phyloP scores from a whole-genome alignment of 441 rosid genomes.

The Gossypium trilobum region DNA sequence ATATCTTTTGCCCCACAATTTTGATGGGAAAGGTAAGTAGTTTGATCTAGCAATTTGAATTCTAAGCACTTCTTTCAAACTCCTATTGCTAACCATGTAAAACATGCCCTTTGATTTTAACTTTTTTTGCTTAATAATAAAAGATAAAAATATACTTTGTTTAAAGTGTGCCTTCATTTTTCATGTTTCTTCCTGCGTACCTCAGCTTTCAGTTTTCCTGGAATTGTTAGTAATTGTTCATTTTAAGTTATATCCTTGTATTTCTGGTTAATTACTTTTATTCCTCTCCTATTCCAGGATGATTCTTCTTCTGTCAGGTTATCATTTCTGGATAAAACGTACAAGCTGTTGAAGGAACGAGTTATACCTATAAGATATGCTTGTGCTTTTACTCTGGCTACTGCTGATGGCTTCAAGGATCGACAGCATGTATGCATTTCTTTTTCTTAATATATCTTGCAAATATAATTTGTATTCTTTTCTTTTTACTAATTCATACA shows the following conservation, averaged over 20 bases:
- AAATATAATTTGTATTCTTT: background rate
- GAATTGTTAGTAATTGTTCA: background rate
- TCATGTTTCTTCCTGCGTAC: background rate
- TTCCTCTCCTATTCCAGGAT: conserved; percentile 48
- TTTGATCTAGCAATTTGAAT: conserved; percentile 4
- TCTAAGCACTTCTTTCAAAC: background rate
- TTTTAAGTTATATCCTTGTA: background rate
- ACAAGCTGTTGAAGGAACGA: conserved; percentile 52
- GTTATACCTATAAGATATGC: conserved; percentile 75
- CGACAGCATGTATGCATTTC: conserved; percentile 53
- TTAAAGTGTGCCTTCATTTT: background rate
- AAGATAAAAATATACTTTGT: background rate
- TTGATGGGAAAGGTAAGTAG: conserved; percentile 57
- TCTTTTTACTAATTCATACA: conserved; percentile 16
- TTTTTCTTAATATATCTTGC: conserved; percentile 13
- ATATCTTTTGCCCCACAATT: conserved; percentile 51
- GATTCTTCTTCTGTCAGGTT: conserved; percentile 42
- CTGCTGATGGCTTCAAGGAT: conserved; percentile 43
- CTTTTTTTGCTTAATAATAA: background rate
- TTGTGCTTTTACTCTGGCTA: conserved; percentile 68
- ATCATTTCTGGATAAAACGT: conserved; percentile 52
- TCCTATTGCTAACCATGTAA: background rate
- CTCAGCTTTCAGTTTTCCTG: conserved; percentile 2
- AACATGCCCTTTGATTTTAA: background rate
- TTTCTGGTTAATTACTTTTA: background rate